Percentiles rank a stretch among this genome's conserved stretches.
phyloP scores from a whole-genome alignment of 2,329 filamentous ascomycete genomes.

The Phaeoacremonium minimum region DNA sequence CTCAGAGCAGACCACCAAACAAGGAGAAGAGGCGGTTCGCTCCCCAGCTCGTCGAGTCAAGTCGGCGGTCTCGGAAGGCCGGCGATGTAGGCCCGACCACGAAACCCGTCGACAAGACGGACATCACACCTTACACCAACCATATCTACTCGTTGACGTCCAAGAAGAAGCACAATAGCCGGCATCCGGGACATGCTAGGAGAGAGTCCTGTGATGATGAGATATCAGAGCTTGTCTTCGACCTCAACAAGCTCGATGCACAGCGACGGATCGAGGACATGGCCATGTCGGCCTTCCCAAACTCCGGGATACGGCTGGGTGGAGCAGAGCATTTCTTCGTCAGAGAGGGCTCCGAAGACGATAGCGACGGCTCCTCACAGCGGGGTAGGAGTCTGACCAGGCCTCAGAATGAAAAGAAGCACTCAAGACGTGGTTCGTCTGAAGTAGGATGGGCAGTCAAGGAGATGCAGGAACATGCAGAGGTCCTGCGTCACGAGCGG shows the following conservation, averaged over 20 bases:
- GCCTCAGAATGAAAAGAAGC: constrained; percentile 17
- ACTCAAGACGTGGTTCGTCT: constrained; percentile 53
- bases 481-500: constrained; percentile 46
- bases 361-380: constrained; percentile 37
- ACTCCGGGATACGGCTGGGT: constrained; percentile 64
- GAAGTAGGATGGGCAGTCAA: constrained; percentile 69
- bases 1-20: constrained; percentile 8
- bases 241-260: constrained; percentile 74
- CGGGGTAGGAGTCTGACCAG: constrained; percentile 24
- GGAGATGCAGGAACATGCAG: constrained; percentile 75
- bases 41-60: constrained; percentile 78
- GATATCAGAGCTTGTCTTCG: constrained; percentile 72
- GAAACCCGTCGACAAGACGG: constrained; percentile 65
- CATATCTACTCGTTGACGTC: constrained; percentile 52
- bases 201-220: constrained; percentile 71
- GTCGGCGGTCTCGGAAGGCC: constrained; percentile 63
- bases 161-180: constrained; percentile 33
- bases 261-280: constrained; percentile 76
- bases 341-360: constrained; percentile 58
- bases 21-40: constrained; percentile 54
- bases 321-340: constrained; percentile 69
- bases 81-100: constrained; percentile 61
- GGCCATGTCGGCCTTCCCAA: constrained; percentile 72
- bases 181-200: constrained; percentile 40
- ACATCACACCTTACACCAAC: constrained; percentile 62